These are phyloP conservation scores for Kitagawia praeruptora DNA, from an alignment of 129 eudicot species.

Conservation along the genomic window DNA sequence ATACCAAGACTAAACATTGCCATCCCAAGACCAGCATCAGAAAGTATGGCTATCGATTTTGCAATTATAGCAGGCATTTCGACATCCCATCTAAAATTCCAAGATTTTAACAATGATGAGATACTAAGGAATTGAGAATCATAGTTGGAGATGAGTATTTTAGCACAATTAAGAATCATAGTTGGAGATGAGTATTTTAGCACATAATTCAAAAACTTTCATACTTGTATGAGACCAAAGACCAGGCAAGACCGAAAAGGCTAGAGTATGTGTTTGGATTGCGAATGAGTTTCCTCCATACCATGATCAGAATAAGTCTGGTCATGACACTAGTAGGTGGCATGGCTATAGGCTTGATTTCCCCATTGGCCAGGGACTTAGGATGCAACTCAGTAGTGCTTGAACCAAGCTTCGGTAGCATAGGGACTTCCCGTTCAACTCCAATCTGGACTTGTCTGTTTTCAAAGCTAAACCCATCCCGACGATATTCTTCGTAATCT, in stretches of 20 bases:
- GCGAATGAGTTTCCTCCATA: slow-evolving; percentile 86
- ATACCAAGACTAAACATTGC: slow-evolving; percentile 97
- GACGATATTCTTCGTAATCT: slow-evolving; percentile 62
- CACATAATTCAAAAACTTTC: not conserved
- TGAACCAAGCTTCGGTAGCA: slow-evolving; percentile 63
- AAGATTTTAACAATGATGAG: not conserved
- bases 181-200: not conserved
- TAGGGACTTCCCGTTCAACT: slow-evolving; percentile 51
- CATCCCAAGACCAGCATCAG: slow-evolving; percentile 96
- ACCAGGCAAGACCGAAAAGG: slow-evolving; percentile 90
- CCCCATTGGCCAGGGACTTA: slow-evolving; percentile 20
- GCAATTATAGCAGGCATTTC: slow-evolving; percentile 79
- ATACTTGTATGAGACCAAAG: slow-evolving; percentile 66
- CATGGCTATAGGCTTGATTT: slow-evolving; percentile 23
- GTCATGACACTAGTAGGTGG: slow-evolving; percentile 96
- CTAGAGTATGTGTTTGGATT: slow-evolving; percentile 91
- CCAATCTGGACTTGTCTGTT: slow-evolving; percentile 49
- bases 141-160: not conserved
- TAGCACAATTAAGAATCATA: not conserved
- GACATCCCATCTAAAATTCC: slow-evolving; percentile 49
- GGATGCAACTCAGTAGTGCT: slow-evolving; percentile 71
- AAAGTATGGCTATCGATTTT: slow-evolving; percentile 55
- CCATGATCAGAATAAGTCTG: slow-evolving; percentile 77
- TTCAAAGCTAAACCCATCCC: slow-evolving; percentile 66
- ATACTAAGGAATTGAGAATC: not conserved